Conservation (phyloP, 768 basidiomycete genomes). For the Mycena rebaudengoi region DNA sequence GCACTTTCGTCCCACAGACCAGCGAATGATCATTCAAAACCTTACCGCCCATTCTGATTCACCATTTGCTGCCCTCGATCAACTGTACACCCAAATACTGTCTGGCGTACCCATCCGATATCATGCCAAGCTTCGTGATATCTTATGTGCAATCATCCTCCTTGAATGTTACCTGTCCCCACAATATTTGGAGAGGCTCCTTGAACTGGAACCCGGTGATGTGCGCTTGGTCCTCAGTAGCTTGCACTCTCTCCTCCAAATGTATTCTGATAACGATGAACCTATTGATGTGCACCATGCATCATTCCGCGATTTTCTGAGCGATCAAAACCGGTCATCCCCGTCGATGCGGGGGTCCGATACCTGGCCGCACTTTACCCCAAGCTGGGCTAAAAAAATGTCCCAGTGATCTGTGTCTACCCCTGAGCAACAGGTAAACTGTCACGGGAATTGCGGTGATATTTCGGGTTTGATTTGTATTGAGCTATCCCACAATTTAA, state of each 20-base stretch:
- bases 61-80: neutral
- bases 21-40: neutral
- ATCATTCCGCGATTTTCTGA: neutral
- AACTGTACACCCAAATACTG: neutral
- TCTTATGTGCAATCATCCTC: neutral
- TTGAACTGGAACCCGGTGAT: neutral
- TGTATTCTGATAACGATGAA: neutral
- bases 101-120: neutral
- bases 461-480: no score
- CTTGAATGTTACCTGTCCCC: no score
- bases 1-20: neutral
- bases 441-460: no score
- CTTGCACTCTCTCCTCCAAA: neutral
- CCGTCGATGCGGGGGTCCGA: no score
- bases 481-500: no score
- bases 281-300: neutral
- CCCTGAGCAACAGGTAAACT: no score
- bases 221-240: neutral
- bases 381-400: no score
- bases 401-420: no score
- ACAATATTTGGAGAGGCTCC: neutral
- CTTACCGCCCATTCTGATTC: neutral
- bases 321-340: neutral
- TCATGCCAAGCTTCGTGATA: neutral
- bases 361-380: no score